Base-by-base conservation (phyloP, 2,329 filamentous ascomycete genomes). In the Paecilomyces variotii region DNA sequence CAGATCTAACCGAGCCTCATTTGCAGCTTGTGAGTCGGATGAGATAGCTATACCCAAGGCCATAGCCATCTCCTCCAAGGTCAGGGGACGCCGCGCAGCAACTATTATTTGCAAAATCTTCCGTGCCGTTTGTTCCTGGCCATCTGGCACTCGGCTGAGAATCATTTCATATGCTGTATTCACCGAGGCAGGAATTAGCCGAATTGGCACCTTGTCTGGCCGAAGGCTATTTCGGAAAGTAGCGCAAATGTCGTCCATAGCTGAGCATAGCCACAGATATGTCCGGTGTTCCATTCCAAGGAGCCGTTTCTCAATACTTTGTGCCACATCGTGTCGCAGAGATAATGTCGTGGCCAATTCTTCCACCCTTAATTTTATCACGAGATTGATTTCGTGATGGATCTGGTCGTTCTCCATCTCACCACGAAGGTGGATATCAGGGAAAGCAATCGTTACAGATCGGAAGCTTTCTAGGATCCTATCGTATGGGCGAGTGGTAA, bases 61-160 rank as follows among this genome's bases (percentile, higher is more conserved):
- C 1, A 39, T n/a, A 39, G 35, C 35, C 35, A 39, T n/a, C 14
- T 39, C 11, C 12, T 39, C 14, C 4, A 32, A 32, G 7, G 55
- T 61, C 24, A 66, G 45, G 4, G 64, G 63, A 3, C 57, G 55
- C 54, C 52, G 53, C 4, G 64, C 65, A 14, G 34, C 61, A 12
- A 67, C 39, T 12, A 67, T 58, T n/a, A 65, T 65, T 24, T 59
- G 62, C 3, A 67, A 45, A 24, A 67, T 53, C 5, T 26, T 62
- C 19, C 24, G 58, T 11, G 63, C 63, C 14, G 9, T 58, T 9
- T 3, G 9, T 19, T 12, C 57, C 53, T 58, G 49, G 5, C 59
- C 14, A 7, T 50, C 6, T 7, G 11, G 24, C 4, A 63, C 49
- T 35, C 52, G 58, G 14, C 56, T n/a, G n/a, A 67, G 57, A 28